phyloP scores from a whole-genome alignment of 805 yeast genomes.

The Wickerhamomyces tratensis region DNA sequence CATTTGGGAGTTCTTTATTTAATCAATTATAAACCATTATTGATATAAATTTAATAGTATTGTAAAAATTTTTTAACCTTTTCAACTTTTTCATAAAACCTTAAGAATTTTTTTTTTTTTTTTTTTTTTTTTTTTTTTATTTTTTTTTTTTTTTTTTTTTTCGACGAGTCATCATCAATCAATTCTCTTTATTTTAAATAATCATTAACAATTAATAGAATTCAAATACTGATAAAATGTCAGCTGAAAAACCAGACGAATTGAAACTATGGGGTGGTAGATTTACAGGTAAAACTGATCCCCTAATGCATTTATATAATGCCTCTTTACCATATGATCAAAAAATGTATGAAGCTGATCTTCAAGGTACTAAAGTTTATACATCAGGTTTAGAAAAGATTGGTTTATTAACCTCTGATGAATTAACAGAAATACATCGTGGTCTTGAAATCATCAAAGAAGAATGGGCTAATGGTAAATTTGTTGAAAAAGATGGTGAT shows the following conservation, averaged over 20 bases:
- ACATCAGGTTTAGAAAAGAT: slow-evolving; percentile 78
- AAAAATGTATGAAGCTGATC: slow-evolving; percentile 89
- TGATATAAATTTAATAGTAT: no score
- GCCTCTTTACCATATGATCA: slow-evolving; percentile 95
- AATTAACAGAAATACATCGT: slow-evolving; percentile 69
- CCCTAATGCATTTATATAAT: slow-evolving; percentile 94
- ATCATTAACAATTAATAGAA: no score
- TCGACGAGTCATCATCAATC: no score
- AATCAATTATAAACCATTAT: no score
- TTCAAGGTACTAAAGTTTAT: slow-evolving; percentile 90
- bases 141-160: no score
- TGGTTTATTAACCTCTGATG: slow-evolving; percentile 64
- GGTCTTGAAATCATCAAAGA: slow-evolving; percentile 63
- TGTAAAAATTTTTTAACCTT: no score
- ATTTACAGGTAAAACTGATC: slow-evolving; percentile 95
- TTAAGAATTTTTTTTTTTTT: no score
- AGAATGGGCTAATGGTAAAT: slow-evolving; percentile 72
- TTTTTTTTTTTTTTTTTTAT: no score
- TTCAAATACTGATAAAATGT: not conserved
- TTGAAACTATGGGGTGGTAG: slow-evolving; percentile 96
- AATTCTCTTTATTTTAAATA: no score
- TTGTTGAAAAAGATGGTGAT: slow-evolving; percentile 78
- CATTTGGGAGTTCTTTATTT: no score
- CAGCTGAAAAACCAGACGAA: slow-evolving; percentile 39
- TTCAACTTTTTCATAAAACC: no score